Conservation (phyloP, 2,329 filamentous ascomycete species). For the Calonectria pseudoreteaudii region DNA sequence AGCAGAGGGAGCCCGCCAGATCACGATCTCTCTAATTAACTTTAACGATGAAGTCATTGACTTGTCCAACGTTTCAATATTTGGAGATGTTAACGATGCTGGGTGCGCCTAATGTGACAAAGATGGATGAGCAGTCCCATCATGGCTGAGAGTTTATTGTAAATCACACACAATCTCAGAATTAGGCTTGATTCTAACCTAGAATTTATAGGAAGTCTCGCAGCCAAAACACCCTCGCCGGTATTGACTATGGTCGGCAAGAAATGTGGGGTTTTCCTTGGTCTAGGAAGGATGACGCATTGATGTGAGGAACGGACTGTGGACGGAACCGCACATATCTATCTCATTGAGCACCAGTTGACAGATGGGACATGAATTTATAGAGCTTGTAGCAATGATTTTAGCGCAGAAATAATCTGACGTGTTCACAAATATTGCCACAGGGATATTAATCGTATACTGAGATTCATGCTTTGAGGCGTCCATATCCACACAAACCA, state of each 20-base stretch:
- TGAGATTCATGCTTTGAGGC: no score
- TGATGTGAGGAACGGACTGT: neutral
- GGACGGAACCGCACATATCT: no score
- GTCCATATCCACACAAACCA: accelerated
- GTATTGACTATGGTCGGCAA: neutral
- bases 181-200: neutral
- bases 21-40: neutral
- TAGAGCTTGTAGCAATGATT: neutral
- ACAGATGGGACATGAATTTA: neutral
- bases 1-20: neutral
- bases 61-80: neutral
- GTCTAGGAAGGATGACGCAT: neutral
- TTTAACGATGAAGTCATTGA: neutral
- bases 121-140: accelerated
- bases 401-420: no score
- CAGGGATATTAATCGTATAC: no score
- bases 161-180: neutral
- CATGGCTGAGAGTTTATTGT: neutral
- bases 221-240: accelerated
- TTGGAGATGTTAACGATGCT: neutral
- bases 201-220: neutral
- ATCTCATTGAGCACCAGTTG: neutral
- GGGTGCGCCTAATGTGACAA: neutral
- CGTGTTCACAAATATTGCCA: no score
- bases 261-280: neutral